These are phyloP conservation scores for Nyctanthes arbortristis DNA, from an alignment of 257 asterid genomes.

Conservation along the genomic window DNA sequence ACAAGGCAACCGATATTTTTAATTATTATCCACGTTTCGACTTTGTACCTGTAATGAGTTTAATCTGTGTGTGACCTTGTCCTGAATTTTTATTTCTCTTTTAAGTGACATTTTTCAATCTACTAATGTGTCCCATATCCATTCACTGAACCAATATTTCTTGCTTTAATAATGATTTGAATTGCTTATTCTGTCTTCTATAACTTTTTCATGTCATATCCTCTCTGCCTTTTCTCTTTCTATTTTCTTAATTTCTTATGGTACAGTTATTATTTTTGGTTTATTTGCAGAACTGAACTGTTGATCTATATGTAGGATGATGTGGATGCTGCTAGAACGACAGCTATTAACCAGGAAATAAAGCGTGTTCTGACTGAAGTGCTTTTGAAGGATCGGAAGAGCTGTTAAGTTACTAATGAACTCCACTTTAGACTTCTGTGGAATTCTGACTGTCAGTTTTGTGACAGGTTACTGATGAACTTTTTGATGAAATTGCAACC, in stretches of 20 bases:
- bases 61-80: neutral
- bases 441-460: slow-evolving; percentile 37
- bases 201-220: neutral
- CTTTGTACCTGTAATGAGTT: slow-evolving; percentile 7
- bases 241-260: neutral
- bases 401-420: slow-evolving; percentile 35
- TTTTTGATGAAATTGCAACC: slow-evolving; percentile 95
- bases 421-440: slow-evolving; percentile 14
- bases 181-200: neutral
- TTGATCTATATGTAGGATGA: slow-evolving; percentile 67
- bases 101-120: slow-evolving; percentile 5
- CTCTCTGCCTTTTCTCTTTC: slow-evolving; percentile 2
- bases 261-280: neutral
- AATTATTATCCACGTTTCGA: neutral
- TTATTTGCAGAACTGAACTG: slow-evolving; percentile 27
- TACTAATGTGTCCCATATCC: neutral
- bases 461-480: slow-evolving; percentile 94
- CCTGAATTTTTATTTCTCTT: slow-evolving; percentile 6
- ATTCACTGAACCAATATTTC: neutral
- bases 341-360: slow-evolving; percentile 90
- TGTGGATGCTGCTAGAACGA: slow-evolving; percentile 83
- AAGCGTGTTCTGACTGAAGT: slow-evolving; percentile 95
- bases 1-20: slow-evolving; percentile 4
- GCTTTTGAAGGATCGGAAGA: slow-evolving; percentile 91
- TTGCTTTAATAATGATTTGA: slow-evolving; percentile 6